Evolutionary conservation across 2,329 filamentous ascomycete species (phyloP).

Genomic region (Apiospora saccharicola): DNA sequence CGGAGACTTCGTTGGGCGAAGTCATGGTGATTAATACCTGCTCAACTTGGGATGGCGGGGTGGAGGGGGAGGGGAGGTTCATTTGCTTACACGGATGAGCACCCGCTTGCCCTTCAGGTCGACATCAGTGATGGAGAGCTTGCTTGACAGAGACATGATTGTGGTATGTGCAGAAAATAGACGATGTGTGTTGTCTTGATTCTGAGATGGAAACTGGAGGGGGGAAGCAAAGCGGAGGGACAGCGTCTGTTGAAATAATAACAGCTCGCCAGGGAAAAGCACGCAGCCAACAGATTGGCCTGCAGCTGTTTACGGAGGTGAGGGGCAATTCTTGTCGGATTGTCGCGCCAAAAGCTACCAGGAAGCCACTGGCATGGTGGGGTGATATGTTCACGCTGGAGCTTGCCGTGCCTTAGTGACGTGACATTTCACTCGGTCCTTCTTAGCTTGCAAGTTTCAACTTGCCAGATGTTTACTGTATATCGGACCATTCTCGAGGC

Average conservation of each 20-base stretch:
- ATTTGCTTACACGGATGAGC: conserved; percentile 84
- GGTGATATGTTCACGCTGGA: conserved; percentile 20
- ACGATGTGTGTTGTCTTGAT: not conserved
- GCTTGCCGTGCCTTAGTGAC: conserved; percentile 18
- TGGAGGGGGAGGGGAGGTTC: not conserved
- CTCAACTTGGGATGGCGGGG: conserved; percentile 11
- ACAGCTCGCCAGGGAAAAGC: conserved; percentile 7
- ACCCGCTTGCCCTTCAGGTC: conserved; percentile 99
- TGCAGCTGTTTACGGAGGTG: conserved; percentile 10
- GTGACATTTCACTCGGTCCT: conserved; percentile 21
- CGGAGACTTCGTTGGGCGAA: conserved; percentile 23
- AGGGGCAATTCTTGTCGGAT: conserved; percentile 10
- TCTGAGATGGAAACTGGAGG: conserved; percentile 10
- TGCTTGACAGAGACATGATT: conserved; percentile 96
- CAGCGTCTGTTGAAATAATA: conserved; percentile 7
- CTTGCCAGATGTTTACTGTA: conserved; percentile 21
- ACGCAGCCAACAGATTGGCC: conserved; percentile 10
- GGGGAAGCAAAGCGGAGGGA: not conserved
- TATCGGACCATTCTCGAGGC: conserved; percentile 10
- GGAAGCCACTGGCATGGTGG: not conserved
- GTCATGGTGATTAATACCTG: not conserved
- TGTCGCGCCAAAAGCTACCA: conserved; percentile 8
- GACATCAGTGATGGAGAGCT: conserved; percentile 95
- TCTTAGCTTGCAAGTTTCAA: conserved; percentile 17
- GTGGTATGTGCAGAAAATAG: conserved; percentile 6